Conservation (phyloP, 2,329 filamentous ascomycete species). For the Diaporthe ilicicola region DNA sequence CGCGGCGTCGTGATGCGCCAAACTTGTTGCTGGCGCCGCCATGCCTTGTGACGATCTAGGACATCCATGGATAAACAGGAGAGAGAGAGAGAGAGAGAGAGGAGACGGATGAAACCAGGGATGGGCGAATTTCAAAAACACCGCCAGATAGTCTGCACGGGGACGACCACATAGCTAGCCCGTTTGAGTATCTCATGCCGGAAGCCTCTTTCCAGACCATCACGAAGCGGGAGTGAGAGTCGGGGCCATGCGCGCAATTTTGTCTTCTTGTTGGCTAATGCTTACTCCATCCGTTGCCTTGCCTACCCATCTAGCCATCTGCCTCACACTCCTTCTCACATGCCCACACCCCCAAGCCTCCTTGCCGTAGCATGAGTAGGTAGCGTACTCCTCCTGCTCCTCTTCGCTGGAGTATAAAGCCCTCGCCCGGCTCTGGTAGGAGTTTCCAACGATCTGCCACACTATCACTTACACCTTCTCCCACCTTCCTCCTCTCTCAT, state of each 20-base stretch:
- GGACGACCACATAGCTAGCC: constrained; percentile 9
- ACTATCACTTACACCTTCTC: neutral
- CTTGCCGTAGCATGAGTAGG: neutral
- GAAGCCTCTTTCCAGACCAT: neutral
- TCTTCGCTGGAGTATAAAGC: constrained; percentile 19
- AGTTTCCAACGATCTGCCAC: neutral
- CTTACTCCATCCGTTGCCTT: neutral
- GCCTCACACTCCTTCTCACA: neutral
- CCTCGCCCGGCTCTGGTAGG: neutral
- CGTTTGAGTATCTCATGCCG: neutral
- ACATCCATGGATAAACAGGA: no score
- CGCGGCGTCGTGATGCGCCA: neutral
- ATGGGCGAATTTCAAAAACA: neutral
- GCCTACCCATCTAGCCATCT: neutral
- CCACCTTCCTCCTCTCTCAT: no score
- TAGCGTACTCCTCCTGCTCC: neutral
- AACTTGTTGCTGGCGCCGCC: neutral
- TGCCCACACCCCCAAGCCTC: neutral
- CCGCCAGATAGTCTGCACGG: neutral
- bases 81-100: neutral
- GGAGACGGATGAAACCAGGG: constrained; percentile 4
- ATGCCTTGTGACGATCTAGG: neutral
- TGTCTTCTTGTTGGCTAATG: constrained; percentile 18
- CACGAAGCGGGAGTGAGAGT: neutral
- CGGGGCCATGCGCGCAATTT: constrained; percentile 1